Conservation (phyloP, 2,329 filamentous ascomycete genomes). For the Claviceps sp. region DNA sequence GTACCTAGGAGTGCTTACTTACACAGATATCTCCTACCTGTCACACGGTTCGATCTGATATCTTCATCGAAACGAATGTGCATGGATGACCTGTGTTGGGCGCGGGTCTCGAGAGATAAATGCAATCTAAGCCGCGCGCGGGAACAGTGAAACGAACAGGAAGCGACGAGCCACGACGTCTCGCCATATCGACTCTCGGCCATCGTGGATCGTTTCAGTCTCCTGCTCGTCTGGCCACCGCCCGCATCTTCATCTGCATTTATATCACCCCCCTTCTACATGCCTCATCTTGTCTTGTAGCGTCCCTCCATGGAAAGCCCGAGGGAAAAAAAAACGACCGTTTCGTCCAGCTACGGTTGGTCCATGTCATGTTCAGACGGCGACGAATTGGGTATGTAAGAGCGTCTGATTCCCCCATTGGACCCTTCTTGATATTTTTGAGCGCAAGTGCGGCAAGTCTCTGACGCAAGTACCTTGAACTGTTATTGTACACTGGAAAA, state of each 20-base stretch:
- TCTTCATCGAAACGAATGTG: too few species aligned
- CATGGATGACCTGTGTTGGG: too few species aligned
- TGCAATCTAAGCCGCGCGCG: too few species aligned
- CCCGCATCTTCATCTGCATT: not conserved
- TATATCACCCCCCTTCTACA: not conserved
- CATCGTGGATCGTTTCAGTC: too few species aligned
- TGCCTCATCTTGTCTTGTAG: constrained; percentile 4
- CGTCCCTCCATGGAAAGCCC: constrained; percentile 8
- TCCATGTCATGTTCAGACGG: constrained; percentile 24
- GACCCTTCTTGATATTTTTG: not conserved
- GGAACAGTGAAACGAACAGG: too few species aligned
- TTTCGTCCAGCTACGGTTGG: constrained; percentile 20
- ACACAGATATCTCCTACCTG: too few species aligned
- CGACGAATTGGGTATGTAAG: constrained; percentile 22
- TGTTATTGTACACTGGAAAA: constrained; percentile 20
- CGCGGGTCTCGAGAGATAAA: too few species aligned
- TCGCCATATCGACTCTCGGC: too few species aligned
- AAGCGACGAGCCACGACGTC: too few species aligned
- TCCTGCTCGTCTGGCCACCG: too few species aligned
- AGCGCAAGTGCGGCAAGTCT: not conserved
- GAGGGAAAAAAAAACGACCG: not conserved
- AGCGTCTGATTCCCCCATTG: not conserved
- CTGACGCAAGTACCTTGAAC: not conserved
- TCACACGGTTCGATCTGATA: too few species aligned
- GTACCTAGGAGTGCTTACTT: too few species aligned